Evolutionary conservation across 169 alveolate species (phyloP).

Genomic region (Hepatocystis sp.): DNA sequence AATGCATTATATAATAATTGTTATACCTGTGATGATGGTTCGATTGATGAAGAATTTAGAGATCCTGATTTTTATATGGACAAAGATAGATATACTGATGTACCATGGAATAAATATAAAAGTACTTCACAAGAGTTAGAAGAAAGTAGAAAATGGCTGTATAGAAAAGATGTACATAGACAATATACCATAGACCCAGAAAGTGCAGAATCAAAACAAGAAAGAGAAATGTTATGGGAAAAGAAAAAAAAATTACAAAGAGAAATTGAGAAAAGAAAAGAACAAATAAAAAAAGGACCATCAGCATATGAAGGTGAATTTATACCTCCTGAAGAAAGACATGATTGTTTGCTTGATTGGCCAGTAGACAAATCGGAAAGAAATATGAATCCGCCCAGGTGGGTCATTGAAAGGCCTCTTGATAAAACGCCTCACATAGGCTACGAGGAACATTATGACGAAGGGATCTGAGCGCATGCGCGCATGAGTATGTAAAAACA

Average conservation of each 20-base stretch:
- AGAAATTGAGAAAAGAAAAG: constrained; percentile 71
- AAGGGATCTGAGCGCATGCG: constrained; percentile 52
- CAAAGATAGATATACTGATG: constrained; percentile 84
- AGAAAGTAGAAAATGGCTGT: constrained; percentile 83
- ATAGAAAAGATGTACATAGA: constrained; percentile 86
- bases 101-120: constrained; percentile 91
- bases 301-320: constrained; percentile 55
- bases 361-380: constrained; percentile 75
- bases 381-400: constrained; percentile 75
- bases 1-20: constrained; percentile 84
- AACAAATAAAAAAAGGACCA: constrained; percentile 73
- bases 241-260: constrained; percentile 36
- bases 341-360: constrained; percentile 76
- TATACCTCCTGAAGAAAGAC: constrained; percentile 70
- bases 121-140: constrained; percentile 81
- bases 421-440: constrained; percentile 68
- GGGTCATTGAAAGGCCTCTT: constrained; percentile 75
- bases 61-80: constrained; percentile 86
- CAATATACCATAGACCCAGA: constrained; percentile 89
- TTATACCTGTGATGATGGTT: constrained; percentile 80
- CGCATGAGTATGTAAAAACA: too few relatives aligned
- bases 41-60: constrained; percentile 82
- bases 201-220: constrained; percentile 84
- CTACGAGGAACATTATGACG: constrained; percentile 72
- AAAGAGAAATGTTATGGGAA: constrained; percentile 75